Evolutionary conservation across 306 rosid genomes (phyloP).

Genomic region (Trifolium subterraneum): DNA sequence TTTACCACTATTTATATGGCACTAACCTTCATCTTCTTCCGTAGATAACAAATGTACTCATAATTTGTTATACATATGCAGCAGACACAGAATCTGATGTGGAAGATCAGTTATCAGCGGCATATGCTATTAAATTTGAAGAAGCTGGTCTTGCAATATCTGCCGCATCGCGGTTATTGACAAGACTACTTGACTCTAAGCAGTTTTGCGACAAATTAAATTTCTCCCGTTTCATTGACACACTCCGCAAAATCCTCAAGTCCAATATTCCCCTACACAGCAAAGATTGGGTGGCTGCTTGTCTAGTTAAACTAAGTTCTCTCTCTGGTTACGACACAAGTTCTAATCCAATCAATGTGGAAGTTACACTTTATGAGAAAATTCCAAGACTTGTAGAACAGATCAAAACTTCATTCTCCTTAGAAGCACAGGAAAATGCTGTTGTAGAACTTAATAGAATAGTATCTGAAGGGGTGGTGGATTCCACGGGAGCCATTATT

Average conservation of each 20-base stretch:
- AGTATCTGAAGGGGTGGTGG: conserved; percentile 76
- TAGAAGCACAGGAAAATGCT: conserved; percentile 68
- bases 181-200: conserved; percentile 64
- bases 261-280: conserved; percentile 62
- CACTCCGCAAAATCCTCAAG: conserved; percentile 71
- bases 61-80: conserved; percentile 22
- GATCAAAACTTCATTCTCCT: conserved; percentile 64
- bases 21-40: conserved; percentile 21
- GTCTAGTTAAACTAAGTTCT: conserved; percentile 75
- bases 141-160: conserved; percentile 93
- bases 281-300: conserved; percentile 90
- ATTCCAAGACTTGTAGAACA: conserved; percentile 82
- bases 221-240: conserved; percentile 51
- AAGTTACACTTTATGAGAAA: conserved; percentile 77
- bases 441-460: conserved; percentile 77
- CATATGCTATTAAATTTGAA: conserved; percentile 69
- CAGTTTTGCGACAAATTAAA: conserved; percentile 55
- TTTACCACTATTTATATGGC: neutral
- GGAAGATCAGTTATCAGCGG: conserved; percentile 62
- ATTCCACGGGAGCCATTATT: conserved; percentile 64
- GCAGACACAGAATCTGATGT: conserved; percentile 58
- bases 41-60: conserved; percentile 30
- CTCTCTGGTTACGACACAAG: conserved; percentile 50
- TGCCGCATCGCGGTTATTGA: conserved; percentile 76
- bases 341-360: conserved; percentile 61